phyloP scores from a whole-genome alignment of 768 basidiomycete species.

The Suillus americanus region DNA sequence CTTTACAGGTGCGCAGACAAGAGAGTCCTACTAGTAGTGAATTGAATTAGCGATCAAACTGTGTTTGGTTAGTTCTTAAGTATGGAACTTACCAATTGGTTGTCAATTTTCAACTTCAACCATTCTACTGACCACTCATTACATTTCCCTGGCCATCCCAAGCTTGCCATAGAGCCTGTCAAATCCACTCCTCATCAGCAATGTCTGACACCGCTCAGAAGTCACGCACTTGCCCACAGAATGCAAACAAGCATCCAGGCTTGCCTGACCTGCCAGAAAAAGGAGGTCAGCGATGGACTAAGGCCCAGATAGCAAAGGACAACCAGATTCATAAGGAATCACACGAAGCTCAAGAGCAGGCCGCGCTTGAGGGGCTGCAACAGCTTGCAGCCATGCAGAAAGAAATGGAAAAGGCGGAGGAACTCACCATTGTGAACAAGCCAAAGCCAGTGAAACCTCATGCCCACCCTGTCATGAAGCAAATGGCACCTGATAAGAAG shows the following conservation, averaged over 20 bases:
- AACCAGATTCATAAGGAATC: constrained; percentile 7
- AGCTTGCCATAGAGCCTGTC: neutral
- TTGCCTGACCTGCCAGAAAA: neutral
- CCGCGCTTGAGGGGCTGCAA: neutral
- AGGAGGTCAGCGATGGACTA: constrained; percentile 5
- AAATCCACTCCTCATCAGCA: constrained; percentile 15
- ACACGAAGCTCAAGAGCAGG: neutral
- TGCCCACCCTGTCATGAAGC: neutral
- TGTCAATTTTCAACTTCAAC: neutral
- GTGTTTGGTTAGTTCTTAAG: neutral
- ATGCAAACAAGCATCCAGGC: constrained; percentile 10
- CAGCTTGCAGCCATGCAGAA: constrained; percentile 4
- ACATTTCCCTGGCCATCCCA: neutral
- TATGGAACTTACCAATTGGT: neutral
- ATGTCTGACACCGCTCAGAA: neutral
- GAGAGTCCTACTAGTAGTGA: neutral
- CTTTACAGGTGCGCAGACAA: neutral
- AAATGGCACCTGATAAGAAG: neutral
- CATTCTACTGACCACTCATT: neutral
- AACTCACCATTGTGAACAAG: neutral
- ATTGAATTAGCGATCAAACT: neutral
- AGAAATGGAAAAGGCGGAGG: neutral
- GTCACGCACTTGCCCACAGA: neutral
- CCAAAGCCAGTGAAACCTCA: constrained; percentile 2
- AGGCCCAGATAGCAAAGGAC: constrained; percentile 12